These are phyloP conservation scores for Lithohypha guttulata DNA, from an alignment of 2,329 filamentous ascomycete species.

Conservation along the genomic window DNA sequence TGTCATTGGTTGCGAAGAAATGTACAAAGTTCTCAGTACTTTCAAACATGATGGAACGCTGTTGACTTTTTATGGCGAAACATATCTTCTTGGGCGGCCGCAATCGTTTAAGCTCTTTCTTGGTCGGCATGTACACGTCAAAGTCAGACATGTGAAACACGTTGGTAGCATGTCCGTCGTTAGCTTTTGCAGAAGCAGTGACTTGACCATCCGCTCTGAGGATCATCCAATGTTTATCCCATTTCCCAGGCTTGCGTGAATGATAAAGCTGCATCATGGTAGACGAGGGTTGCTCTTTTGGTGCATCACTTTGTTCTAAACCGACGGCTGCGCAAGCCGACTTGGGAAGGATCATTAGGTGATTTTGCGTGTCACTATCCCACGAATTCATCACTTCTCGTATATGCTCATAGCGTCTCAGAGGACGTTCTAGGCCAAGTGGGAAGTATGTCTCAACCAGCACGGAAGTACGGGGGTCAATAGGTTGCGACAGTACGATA, in stretches of 20 bases:
- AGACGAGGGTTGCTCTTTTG: slow-evolving; percentile 52
- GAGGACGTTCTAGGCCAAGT: slow-evolving; percentile 67
- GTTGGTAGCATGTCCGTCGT: slow-evolving; percentile 41
- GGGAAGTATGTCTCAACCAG: slow-evolving; percentile 65
- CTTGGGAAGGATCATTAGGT: slow-evolving; percentile 55
- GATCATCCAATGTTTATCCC: slow-evolving; percentile 75
- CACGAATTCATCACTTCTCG: slow-evolving; percentile 87
- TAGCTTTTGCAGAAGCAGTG: slow-evolving; percentile 61
- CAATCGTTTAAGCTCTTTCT: slow-evolving; percentile 57
- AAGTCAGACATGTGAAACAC: slow-evolving; percentile 85
- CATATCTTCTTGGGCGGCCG: slow-evolving; percentile 77
- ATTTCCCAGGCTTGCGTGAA: slow-evolving; percentile 71
- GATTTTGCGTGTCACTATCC: slow-evolving; percentile 71
- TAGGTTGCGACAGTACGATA: slow-evolving; percentile 50
- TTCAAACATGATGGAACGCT: slow-evolving; percentile 74
- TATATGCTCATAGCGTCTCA: slow-evolving; percentile 77
- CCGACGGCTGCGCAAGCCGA: slow-evolving; percentile 26
- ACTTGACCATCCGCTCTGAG: slow-evolving; percentile 64
- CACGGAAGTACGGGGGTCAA: slow-evolving; percentile 57
- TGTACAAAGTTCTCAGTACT: slow-evolving; percentile 80
- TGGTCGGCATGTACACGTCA: slow-evolving; percentile 73
- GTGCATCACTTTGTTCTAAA: slow-evolving; percentile 55
- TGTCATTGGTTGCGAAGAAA: slow-evolving; percentile 76
- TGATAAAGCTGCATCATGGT: slow-evolving; percentile 65
- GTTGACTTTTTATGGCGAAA: slow-evolving; percentile 83